Percentiles rank a stretch among this genome's conserved stretches.
These are phyloP conservation scores for Auxenochlorella protothecoides DNA, from an alignment of 139 green algal species.

Conservation along the genomic window DNA sequence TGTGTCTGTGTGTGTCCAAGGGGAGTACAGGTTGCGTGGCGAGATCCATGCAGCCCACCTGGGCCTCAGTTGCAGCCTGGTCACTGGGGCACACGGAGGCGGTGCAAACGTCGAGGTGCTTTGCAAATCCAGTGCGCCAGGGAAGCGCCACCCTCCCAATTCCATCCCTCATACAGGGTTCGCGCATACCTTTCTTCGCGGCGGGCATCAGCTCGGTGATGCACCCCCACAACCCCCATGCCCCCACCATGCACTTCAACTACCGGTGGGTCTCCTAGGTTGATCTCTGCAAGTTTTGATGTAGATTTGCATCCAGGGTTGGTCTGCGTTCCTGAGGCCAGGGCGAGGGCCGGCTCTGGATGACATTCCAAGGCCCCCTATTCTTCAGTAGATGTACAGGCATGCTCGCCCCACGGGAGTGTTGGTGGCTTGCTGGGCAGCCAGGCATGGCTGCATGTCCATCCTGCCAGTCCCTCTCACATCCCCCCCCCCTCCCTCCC, in stretches of 20 bases:
- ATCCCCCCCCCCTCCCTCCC: not conserved
- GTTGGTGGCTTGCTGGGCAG: not conserved
- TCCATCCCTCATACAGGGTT: constrained; percentile 4
- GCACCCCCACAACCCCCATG: constrained; percentile 93
- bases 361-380: too few relatives aligned
- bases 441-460: not conserved
- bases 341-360: too few relatives aligned
- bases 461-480: not conserved
- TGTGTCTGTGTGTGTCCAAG: not conserved
- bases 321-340: too few relatives aligned
- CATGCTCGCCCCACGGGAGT: too few relatives aligned
- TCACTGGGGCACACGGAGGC: too few relatives aligned
- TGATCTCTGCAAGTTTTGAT: too few relatives aligned
- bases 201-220: constrained; percentile 94
- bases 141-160: constrained; percentile 6
- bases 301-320: too few relatives aligned
- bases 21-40: not conserved
- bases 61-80: too few relatives aligned
- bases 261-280: constrained; percentile 56
- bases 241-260: constrained; percentile 99
- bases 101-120: too few relatives aligned
- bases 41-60: not conserved
- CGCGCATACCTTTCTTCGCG: constrained; percentile 94
- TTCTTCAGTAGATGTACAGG: too few relatives aligned
- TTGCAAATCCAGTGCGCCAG: too few relatives aligned